Percentiles rank a stretch among this genome's conserved stretches.
Evolutionary conservation across 2,329 filamentous ascomycete genomes (phyloP).

Genomic region (Thelonectria olida): DNA sequence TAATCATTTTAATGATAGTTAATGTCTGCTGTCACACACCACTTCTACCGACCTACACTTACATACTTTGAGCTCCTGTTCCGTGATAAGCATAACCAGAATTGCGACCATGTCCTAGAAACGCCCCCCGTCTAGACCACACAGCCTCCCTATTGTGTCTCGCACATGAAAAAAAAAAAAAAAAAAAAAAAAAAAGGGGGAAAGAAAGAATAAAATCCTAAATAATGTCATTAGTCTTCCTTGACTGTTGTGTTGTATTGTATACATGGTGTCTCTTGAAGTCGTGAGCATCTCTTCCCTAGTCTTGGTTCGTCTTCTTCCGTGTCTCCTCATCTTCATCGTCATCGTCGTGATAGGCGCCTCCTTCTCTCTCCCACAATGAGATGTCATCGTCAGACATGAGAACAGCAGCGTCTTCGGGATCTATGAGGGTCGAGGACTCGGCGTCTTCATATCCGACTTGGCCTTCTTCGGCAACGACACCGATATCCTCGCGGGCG

Average conservation of each 20-base stretch:
- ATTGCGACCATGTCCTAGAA: slow-evolving; percentile 30
- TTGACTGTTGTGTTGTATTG: slow-evolving; percentile 3
- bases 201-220: no score
- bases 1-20: background rate
- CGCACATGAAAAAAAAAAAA: slow-evolving; percentile 4
- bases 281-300: background rate
- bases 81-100: background rate
- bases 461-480: slow-evolving; percentile 45
- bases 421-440: slow-evolving; percentile 52
- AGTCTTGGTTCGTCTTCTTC: slow-evolving; percentile 18
- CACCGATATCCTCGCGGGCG: slow-evolving; percentile 53
- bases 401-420: slow-evolving; percentile 61
- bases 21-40: background rate
- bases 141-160: background rate
- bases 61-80: no score
- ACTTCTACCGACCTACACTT: no score
- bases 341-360: slow-evolving; percentile 45
- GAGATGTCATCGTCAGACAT: slow-evolving; percentile 70
- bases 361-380: slow-evolving; percentile 59
- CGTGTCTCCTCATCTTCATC: slow-evolving; percentile 37
- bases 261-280: slow-evolving; percentile 5
- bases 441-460: slow-evolving; percentile 56
- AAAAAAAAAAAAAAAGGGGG: no score
- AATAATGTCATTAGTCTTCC: slow-evolving; percentile 9
- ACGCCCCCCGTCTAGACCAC: slow-evolving; percentile 32